Evolutionary conservation across 1,284 basidiomycete species (phyloP).

Genomic region (Athelia psychrophila): DNA sequence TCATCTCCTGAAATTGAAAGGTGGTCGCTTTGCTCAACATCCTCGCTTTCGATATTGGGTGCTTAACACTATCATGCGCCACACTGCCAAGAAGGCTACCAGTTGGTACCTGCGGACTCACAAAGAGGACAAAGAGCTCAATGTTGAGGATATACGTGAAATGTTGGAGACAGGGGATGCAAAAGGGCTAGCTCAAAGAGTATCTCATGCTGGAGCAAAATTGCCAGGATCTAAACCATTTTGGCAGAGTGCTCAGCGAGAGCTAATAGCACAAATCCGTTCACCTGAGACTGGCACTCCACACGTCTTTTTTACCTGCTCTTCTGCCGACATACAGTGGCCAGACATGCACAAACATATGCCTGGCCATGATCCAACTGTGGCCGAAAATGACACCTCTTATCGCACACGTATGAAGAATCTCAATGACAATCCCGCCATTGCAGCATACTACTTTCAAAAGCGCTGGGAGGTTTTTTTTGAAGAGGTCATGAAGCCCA

Average conservation of each 20-base stretch:
- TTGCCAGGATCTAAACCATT: not conserved
- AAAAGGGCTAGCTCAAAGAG: not conserved
- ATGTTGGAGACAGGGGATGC: not conserved
- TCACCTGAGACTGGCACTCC: not conserved
- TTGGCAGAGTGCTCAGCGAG: not conserved
- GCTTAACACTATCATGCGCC: not conserved
- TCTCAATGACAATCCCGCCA: not conserved
- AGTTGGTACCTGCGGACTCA: not conserved
- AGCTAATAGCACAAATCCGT: not conserved
- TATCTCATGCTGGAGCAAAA: not conserved
- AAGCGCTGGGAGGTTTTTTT: not conserved
- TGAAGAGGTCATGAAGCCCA: conserved; percentile 3
- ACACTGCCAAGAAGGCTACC: not conserved
- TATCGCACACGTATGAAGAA: not conserved
- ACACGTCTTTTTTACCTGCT: not conserved
- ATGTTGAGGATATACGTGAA: not conserved
- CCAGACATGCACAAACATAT: not conserved
- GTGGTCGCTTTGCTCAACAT: not conserved
- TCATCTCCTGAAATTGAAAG: not conserved
- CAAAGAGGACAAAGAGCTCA: not conserved
- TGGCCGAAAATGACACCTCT: not conserved
- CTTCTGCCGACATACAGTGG: not conserved
- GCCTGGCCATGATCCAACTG: not conserved
- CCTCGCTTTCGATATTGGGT: not conserved
- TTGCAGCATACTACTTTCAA: not conserved